Evolutionary conservation across 2,329 filamentous ascomycete species (phyloP).

Genomic region (Thielaviopsis euricoi): DNA sequence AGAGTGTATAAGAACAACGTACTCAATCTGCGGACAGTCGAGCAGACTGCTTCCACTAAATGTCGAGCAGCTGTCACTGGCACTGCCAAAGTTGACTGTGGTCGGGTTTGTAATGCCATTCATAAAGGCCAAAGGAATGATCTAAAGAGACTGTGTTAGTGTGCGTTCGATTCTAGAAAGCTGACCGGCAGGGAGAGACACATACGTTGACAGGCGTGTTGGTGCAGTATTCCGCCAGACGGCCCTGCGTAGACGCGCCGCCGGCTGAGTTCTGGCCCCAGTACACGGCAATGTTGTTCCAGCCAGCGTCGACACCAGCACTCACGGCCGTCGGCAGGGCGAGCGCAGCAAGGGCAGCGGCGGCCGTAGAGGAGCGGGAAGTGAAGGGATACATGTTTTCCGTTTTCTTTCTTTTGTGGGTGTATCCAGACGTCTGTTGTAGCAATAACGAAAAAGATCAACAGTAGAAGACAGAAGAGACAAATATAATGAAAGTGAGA

Average conservation of each 20-base stretch:
- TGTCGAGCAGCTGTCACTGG: slow-evolving; percentile 41
- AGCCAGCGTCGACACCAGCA: slow-evolving; percentile 27
- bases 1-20: slow-evolving; percentile 12
- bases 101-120: slow-evolving; percentile 36
- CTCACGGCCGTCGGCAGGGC: slow-evolving; percentile 17
- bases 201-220: slow-evolving; percentile 31
- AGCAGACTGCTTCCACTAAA: slow-evolving; percentile 42
- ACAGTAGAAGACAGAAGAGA: too few relatives aligned
- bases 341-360: neutral
- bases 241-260: slow-evolving; percentile 31
- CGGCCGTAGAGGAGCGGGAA: neutral
- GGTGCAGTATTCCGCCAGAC: slow-evolving; percentile 41
- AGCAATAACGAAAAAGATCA: too few relatives aligned
- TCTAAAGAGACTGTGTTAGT: slow-evolving; percentile 12
- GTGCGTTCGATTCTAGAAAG: slow-evolving; percentile 9
- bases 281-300: slow-evolving; percentile 45
- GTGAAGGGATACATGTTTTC: neutral
- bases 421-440: too few relatives aligned
- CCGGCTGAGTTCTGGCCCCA: slow-evolving; percentile 35
- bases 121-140: slow-evolving; percentile 47
- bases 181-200: slow-evolving; percentile 13
- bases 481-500: too few relatives aligned
- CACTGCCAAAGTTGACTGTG: slow-evolving; percentile 47
- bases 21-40: slow-evolving; percentile 49
- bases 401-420: too few relatives aligned